Conservation (phyloP, 495 filamentous ascomycete genomes). For the Aspergillus baeticus region DNA sequence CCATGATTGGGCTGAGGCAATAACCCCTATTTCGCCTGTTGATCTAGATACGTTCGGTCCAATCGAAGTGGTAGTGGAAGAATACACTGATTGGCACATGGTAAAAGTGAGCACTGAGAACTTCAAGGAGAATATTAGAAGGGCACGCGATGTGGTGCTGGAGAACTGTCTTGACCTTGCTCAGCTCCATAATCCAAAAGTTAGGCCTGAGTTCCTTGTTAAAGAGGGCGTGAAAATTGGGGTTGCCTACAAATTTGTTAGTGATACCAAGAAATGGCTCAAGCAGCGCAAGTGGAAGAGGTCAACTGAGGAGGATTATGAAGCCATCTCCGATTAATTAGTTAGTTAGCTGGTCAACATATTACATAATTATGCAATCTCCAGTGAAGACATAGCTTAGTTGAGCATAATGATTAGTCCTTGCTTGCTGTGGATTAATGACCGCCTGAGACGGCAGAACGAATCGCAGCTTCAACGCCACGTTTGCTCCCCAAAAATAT, state of each 20-base stretch:
- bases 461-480: too few species aligned
- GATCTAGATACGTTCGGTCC: neutral
- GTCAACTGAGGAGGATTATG: neutral
- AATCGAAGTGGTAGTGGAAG: conserved; percentile 8
- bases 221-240: conserved; percentile 9
- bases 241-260: conserved; percentile 8
- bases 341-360: too few species aligned
- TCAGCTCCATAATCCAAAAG: neutral
- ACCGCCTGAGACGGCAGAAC: too few species aligned
- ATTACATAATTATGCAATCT: too few species aligned
- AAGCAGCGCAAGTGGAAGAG: conserved; percentile 4
- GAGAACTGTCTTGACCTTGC: conserved; percentile 10
- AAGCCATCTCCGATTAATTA: neutral
- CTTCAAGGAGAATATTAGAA: conserved; percentile 15
- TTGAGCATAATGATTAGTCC: too few species aligned
- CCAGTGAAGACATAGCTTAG: too few species aligned
- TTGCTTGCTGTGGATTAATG: too few species aligned
- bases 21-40: neutral
- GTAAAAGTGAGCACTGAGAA: conserved; percentile 4
- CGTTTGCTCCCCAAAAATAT: too few species aligned
- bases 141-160: conserved; percentile 2
- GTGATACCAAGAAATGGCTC: conserved; percentile 1
- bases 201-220: conserved; percentile 3
- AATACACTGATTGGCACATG: conserved; percentile 12
- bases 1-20: neutral